These are phyloP conservation scores for Strigomonas culicis DNA, from an alignment of 208 protist genomes.

Conservation along the genomic window DNA sequence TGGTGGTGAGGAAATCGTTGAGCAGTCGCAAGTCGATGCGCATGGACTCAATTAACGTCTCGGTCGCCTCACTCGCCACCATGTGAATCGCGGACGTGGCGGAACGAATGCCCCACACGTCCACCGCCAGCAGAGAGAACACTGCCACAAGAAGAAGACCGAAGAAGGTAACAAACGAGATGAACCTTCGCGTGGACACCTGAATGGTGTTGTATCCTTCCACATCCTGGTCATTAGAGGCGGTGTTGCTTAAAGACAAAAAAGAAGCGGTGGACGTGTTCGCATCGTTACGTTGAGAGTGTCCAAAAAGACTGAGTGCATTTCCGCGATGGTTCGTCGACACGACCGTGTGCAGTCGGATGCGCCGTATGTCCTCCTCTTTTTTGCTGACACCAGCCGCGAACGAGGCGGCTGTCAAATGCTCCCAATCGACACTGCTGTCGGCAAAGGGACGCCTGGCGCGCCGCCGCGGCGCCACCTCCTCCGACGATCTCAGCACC, in stretches of 20 bases:
- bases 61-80: slow-evolving; percentile 22
- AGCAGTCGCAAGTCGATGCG: slow-evolving; percentile 10
- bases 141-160: slow-evolving; percentile 30
- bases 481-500: no score
- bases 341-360: no score
- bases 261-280: no score
- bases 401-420: no score
- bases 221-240: no score
- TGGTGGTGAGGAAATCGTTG: slow-evolving; percentile 13
- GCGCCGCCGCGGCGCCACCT: neutral
- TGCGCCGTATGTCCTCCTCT: no score
- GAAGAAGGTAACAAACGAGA: slow-evolving; percentile 28
- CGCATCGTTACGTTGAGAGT: no score
- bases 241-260: no score
- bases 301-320: no score
- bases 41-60: slow-evolving; percentile 11
- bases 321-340: no score
- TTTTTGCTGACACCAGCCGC: no score
- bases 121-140: slow-evolving; percentile 24
- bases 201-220: neutral
- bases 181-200: slow-evolving; percentile 13
- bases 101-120: slow-evolving; percentile 23
- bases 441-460: neutral
- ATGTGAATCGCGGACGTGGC: slow-evolving; percentile 22
- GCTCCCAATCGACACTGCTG: no score